Base-by-base conservation (phyloP, 202 grass and related monocot genomes). In the Setaria viridis region DNA sequence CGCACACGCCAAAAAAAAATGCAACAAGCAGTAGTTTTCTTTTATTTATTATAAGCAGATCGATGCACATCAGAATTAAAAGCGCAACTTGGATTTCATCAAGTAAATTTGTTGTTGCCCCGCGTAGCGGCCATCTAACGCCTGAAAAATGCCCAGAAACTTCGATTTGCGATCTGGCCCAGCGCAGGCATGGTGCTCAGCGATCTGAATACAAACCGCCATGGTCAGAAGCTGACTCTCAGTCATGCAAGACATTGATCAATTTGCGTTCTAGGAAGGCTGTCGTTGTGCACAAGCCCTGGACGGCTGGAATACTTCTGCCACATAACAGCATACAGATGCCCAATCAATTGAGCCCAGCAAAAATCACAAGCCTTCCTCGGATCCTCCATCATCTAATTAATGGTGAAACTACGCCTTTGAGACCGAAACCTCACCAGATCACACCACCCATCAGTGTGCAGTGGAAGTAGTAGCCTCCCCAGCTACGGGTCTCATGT, bases 401-500 rank as follows among this genome's bases (percentile, higher is more conserved):
- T 25, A 41, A 32, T 47, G 58, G 56, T 30, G 17, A 50, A 54
- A 37, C 8, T 25, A 25, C 58, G 29, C 13, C 14, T 43, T 46
- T 20, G 37, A 62, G 14, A 73, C 19, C 11, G 4, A 68, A 30
- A 68, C 32, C 43, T 57, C 62, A 51, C 30, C 6, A 51, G 25
- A 63, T 59, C 74, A 76, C 3, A 30, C 3, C 19, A 71, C 20
- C 14, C 73, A 76, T 77, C 53, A 87, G 5, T 16, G 6, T 15
- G 45, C 50, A 4, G 12, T 41, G 47, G 77, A 68, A 69, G 45
- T 48, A 11, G 54, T 83, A 48, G 73, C 62, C 30, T 77, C 84
- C 72, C 32, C 89, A 29, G 11, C 20, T 79, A 47, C 59, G 0
- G 58, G 7, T 76, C 29, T 80, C 67, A 91, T 72, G 76, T 95